These are phyloP conservation scores for Globisporangium radiosum DNA, from an alignment of 352 stramenopile species.

Conservation along the genomic window DNA sequence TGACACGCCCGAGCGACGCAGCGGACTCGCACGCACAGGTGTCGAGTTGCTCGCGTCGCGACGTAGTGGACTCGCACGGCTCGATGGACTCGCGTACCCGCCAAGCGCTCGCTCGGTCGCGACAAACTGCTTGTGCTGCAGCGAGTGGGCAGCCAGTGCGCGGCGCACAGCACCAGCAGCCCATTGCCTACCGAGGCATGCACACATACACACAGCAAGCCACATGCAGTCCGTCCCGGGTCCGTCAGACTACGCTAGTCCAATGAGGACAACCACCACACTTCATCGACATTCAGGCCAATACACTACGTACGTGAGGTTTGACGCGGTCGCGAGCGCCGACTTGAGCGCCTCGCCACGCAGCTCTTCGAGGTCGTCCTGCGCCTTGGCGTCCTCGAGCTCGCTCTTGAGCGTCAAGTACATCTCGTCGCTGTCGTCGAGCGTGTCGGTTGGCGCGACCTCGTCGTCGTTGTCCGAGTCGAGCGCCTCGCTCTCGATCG, in stretches of 20 bases:
- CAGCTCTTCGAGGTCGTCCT: slow-evolving; percentile 53
- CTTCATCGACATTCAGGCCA: too few species aligned
- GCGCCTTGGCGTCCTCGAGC: slow-evolving; percentile 62
- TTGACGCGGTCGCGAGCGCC: slow-evolving; percentile 74
- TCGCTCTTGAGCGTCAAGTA: slow-evolving; percentile 57
- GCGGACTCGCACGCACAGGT: neutral
- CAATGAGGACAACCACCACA: neutral
- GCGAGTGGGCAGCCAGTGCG: slow-evolving; percentile 58
- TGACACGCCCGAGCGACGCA: neutral
- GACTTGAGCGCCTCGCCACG: slow-evolving; percentile 71
- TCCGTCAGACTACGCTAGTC: neutral
- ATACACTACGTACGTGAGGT: slow-evolving; percentile 49
- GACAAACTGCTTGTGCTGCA: slow-evolving; percentile 24
- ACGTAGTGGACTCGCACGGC: neutral
- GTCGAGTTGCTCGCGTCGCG: neutral
- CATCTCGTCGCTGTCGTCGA: slow-evolving; percentile 30
- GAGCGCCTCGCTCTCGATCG: neutral
- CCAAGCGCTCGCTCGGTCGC: slow-evolving; percentile 8
- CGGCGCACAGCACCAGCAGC: slow-evolving; percentile 68
- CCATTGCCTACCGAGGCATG: slow-evolving; percentile 47
- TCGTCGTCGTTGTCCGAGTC: slow-evolving; percentile 9
- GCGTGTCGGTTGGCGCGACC: neutral
- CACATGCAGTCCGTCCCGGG: neutral
- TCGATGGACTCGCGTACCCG: neutral
- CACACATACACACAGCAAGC: neutral